A percentile compares a stretch with the other conserved stretches of the same genome.
Evolutionary conservation across 768 basidiomycete genomes (phyloP).

Genomic region (Lentinula edodes): DNA sequence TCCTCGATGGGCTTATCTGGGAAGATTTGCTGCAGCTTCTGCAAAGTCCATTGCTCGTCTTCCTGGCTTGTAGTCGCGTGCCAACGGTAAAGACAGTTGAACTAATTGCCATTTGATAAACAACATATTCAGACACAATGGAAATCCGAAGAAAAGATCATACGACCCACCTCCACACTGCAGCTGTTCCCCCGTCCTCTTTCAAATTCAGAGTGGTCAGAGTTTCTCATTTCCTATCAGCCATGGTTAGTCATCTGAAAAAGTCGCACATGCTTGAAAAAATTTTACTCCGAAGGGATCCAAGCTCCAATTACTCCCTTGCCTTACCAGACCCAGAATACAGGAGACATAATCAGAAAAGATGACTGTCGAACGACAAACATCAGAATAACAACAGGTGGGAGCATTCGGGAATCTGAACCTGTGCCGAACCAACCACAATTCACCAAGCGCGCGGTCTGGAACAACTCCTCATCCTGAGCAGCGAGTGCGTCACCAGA

Average conservation of each 20-base stretch:
- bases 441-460: conserved; percentile 73
- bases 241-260: background rate
- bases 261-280: background rate
- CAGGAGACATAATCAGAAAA: conserved; percentile 80
- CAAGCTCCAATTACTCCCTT: conserved; percentile 74
- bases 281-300: conserved; percentile 60
- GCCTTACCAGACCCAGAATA: conserved; percentile 73
- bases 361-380: conserved; percentile 33
- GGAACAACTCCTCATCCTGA: conserved; percentile 81
- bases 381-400: background rate
- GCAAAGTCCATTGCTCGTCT: conserved; percentile 66
- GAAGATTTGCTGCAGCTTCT: conserved; percentile 48
- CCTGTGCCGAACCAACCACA: conserved; percentile 72
- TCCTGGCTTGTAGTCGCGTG: conserved; percentile 71
- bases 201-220: conserved; percentile 64
- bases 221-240: conserved; percentile 56
- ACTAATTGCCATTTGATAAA: conserved; percentile 30
- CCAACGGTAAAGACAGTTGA: conserved; percentile 83
- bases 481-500: conserved; percentile 30
- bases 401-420: conserved; percentile 14
- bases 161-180: conserved; percentile 63
- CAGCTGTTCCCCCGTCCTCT: conserved; percentile 78
- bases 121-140: too few species aligned
- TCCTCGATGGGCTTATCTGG: conserved; percentile 44
- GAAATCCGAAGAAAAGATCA: background rate